These are phyloP conservation scores for Debaryomyces singareniensis DNA, from an alignment of 1,139 yeast genomes.

Conservation along the genomic window DNA sequence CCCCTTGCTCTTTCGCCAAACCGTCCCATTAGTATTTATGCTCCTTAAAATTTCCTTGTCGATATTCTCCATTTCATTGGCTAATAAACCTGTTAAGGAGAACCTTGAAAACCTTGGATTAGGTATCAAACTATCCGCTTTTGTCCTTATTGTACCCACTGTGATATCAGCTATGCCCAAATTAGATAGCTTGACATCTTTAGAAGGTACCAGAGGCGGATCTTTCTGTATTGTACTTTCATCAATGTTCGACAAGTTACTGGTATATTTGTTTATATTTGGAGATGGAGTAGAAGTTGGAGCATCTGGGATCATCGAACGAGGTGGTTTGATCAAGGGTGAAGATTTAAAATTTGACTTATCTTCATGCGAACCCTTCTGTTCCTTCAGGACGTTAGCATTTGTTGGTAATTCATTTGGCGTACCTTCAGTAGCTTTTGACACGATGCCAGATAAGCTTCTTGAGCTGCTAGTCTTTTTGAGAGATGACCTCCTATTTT, in stretches of 20 bases:
- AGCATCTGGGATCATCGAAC: background rate
- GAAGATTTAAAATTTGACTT: background rate
- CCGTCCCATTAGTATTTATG: conserved; percentile 26
- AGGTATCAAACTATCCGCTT: conserved; percentile 24
- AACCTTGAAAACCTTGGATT: conserved; percentile 41
- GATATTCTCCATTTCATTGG: conserved; percentile 18
- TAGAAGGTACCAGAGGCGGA: conserved; percentile 2
- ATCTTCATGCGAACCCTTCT: background rate
- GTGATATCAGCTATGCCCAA: conserved; percentile 1
- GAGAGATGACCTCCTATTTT: conserved; percentile 13
- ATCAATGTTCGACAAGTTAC: conserved; percentile 20
- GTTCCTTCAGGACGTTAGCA: conserved; percentile 7
- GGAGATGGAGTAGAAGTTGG: background rate
- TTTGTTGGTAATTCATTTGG: conserved; percentile 6
- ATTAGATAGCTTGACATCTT: conserved; percentile 1
- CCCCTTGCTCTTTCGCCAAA: conserved; percentile 16
- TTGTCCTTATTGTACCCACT: background rate
- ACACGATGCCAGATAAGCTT: conserved; percentile 30
- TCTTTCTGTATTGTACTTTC: conserved; percentile 9
- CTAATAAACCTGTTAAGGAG: conserved; percentile 35
- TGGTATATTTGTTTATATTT: conserved; percentile 11
- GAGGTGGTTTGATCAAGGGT: background rate
- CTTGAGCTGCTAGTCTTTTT: conserved; percentile 42
- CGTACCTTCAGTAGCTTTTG: conserved; percentile 3
- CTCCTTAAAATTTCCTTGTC: conserved; percentile 23